Evolutionary conservation across 23 red algal species (phyloP), one percentile per base, ranked within the genome.

Genomic region (Agarophyton chilense): DNA sequence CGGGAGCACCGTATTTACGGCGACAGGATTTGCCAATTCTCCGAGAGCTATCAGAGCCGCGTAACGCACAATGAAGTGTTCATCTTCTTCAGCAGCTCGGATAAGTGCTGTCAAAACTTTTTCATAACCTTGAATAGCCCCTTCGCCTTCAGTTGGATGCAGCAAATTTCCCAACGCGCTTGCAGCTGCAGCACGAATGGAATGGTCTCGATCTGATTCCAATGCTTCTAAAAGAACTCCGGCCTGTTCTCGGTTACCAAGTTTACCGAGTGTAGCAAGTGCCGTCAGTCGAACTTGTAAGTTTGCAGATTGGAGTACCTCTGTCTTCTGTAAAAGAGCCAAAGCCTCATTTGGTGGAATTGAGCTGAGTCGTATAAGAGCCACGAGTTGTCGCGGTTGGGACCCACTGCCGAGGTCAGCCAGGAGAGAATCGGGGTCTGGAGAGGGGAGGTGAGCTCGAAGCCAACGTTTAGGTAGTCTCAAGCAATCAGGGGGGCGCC

Each of bases 61-160:
- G 51, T 89, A 89, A 10, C 72, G 67, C 6, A 89, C 70, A 35
- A 89, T 89, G 62, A 89, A 89, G 42, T 89, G 67, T 26, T 77
- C 85, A 54, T 89, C 85, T 12, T 76, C 34, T 60, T 54, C 32
- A 62, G 54, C 85, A 18, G 67, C 85, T 22, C 60, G 35, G 29
- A 77, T 25, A 41, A 89, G 44, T 22, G 47, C 70, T 1, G 12
- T 17, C 12, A 89, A 45, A 46, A 71, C 85, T 24, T 80, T 26
- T 40, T 50, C 54, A 34, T 80, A 56, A 2, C 51, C 77, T 61
- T 6, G 13, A 9, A 54, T 64, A 66, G n/a, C n/a, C 12, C 85
- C 73, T 53, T 67, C 53, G 21, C 38, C 73, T 24, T 84, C 38
- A 33, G 17, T 52, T 33, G 42, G 61, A 29, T 44, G 49, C 47